Evolutionary conservation across 148 eudicot species (phyloP), one percentile per base, ranked within the genome.

Genomic region (Persicaria tinctoria): DNA sequence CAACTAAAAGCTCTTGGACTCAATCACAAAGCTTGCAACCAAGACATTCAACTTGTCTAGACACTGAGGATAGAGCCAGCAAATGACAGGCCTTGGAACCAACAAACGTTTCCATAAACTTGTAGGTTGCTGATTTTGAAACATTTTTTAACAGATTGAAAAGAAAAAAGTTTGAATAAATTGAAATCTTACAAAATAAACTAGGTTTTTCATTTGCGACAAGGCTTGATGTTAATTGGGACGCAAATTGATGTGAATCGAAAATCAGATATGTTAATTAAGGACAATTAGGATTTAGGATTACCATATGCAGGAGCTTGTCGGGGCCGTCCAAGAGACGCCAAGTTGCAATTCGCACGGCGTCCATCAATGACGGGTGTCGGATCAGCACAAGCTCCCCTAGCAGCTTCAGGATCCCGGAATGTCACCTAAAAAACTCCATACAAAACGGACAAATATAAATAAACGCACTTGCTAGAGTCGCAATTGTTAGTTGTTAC

Each of bases 341-440:
- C 98, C 85, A 94, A 84, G 82, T 94, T 94, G 83, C 97, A 94
- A 73, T 94, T 94, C 6, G 97, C 98, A 51, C 96, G 89, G 73
- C 98, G 86, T 17, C 98, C 98, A 81, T 94, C 98, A 82, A 94
- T 94, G 47, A 89, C 82, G 50, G 98, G 98, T 60, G 88, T 63
- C 44, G 98, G 98, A 89, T 91, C 91, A 68, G 80, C 89, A 82
- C 97, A 94, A 14, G 98, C 96, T 81, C 91, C 90, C 82, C 89
- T 87, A 38, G 97, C 97, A 60, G 98, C 88, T 70, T 94, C 98
- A 41, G 97, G 92, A 75, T 90, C 96, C 79, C 93, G 97, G 78
- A 91, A 94, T 83, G 98, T 94, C 84, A 94, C 98, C 98, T 94
- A 87, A 76, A 87, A 83, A 89, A 66, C 95, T 87, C 98, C 93